phyloP scores from a whole-genome alignment of 768 basidiomycete genomes.

The Boletus barrowsii region DNA sequence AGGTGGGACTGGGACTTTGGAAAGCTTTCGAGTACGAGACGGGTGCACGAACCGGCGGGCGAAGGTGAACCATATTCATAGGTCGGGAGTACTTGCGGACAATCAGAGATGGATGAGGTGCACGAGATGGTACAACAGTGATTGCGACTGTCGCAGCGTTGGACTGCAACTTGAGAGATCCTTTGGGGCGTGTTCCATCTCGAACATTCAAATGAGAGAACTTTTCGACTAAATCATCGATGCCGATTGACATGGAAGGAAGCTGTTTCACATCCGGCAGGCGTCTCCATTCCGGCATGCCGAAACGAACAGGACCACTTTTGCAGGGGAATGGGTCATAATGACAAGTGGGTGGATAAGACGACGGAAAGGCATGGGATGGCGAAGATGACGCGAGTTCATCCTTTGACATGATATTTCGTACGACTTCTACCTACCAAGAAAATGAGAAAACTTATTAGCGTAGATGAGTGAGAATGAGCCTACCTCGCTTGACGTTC shows the following conservation, averaged over 20 bases:
- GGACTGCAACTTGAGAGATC: neutral
- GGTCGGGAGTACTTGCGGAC: neutral
- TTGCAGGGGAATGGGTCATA: slow-evolving; percentile 22
- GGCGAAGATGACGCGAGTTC: slow-evolving; percentile 1
- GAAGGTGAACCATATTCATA: neutral
- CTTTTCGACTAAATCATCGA: slow-evolving; percentile 8
- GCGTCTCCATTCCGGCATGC: slow-evolving; percentile 9
- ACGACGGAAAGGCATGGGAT: slow-evolving; percentile 13
- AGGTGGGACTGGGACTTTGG: neutral
- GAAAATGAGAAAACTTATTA: no score
- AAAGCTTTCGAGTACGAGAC: neutral
- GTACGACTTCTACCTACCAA: neutral
- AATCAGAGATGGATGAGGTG: slow-evolving; percentile 18
- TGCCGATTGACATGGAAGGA: neutral
- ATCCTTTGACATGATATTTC: neutral
- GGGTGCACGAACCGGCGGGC: neutral
- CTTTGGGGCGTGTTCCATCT: slow-evolving; percentile 1
- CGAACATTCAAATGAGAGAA: slow-evolving; percentile 19
- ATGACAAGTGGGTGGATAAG: slow-evolving; percentile 13
- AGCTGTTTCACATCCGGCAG: neutral
- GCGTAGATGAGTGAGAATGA: no score
- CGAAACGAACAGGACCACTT: neutral
- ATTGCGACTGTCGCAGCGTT: slow-evolving; percentile 17
- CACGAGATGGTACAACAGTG: slow-evolving; percentile 12
- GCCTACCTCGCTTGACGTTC: no score